Evolutionary conservation across 371 early-diverging fungal species (phyloP), one percentile per base, ranked within the genome.

Genomic region (Zychaea mexicana): DNA sequence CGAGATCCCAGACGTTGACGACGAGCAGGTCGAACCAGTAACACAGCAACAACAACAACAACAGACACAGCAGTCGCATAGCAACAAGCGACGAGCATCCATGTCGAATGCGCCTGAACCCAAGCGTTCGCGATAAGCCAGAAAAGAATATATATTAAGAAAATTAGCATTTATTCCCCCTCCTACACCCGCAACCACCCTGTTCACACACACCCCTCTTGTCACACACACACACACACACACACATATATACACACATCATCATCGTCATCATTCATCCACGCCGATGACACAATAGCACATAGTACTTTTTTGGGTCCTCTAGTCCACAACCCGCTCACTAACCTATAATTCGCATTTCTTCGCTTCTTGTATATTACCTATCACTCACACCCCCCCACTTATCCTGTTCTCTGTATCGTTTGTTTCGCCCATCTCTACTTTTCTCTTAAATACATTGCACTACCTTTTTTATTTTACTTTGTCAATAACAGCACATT

Each of bases 1-100:
- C 19, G 62, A 67, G 28, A 64, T 61, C 32, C 66, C 70, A 27
- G 67, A 67, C 38, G 54, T 24, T 15, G 69, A 72, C 30, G 45
- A 38, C n/a, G 46, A 33, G 17, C 13, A 22, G n/a, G 27, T 54
- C 0, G 54, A 61, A 31, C 13, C 22, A 10, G 47, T 15, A 8
- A n/a, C n/a, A n/a, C n/a, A n/a, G n/a, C n/a, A n/a, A n/a, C n/a
- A n/a, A n/a, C n/a, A n/a, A n/a, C n/a, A n/a, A n/a, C n/a, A n/a
- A n/a, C n/a, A n/a, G n/a, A n/a, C n/a, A n/a, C n/a, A n/a, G n/a
- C n/a, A n/a, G n/a, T 19, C 54, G 1, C 30, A 63, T n/a, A 47
- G 64, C 22, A 49, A 46, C 19, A 63, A 63, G 24, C 56, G 64
- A 28, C 57, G 64, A 21, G 56, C 57, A 19, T 63, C 64, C 27